phyloP scores from a whole-genome alignment of 164 flowering plant genomes.

The Magnolia sinica region DNA sequence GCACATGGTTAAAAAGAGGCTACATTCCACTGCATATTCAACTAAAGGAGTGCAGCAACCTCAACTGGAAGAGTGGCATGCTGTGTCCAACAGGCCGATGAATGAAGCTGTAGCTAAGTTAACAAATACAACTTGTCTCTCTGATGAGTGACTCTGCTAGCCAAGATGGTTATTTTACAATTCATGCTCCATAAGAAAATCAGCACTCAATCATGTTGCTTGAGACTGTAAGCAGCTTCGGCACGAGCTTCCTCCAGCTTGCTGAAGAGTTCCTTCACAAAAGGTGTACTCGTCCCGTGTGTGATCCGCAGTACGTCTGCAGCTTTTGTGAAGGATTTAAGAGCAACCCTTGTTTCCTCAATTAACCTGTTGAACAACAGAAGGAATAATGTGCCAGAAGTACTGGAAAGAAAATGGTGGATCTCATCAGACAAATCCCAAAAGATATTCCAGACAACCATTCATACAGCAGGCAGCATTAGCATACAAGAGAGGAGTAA shows the following conservation, averaged over 20 bases:
- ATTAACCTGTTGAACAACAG: slow-evolving; percentile 53
- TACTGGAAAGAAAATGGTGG: neutral
- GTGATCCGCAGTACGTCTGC: slow-evolving; percentile 62
- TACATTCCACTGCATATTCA: too few species aligned
- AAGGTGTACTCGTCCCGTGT: slow-evolving; percentile 70
- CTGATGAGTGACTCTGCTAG: too few species aligned
- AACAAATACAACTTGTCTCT: too few species aligned
- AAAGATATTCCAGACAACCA: neutral
- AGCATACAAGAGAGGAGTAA: too few species aligned
- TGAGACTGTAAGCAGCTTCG: slow-evolving; percentile 56
- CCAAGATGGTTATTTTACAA: neutral
- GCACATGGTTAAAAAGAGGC: too few species aligned
- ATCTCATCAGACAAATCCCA: neutral
- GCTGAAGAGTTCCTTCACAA: slow-evolving; percentile 60
- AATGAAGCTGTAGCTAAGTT: too few species aligned
- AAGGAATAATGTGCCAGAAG: neutral
- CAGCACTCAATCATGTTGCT: neutral
- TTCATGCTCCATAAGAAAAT: neutral
- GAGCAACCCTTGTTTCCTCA: slow-evolving; percentile 58
- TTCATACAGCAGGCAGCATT: too few species aligned
- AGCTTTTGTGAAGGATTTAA: slow-evolving; percentile 65
- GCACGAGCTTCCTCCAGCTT: slow-evolving; percentile 87
- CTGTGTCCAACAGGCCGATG: too few species aligned
- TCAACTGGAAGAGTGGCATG: too few species aligned
- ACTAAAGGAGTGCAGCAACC: too few species aligned